Evolutionary conservation across 768 basidiomycete genomes (phyloP).

Genomic region (Pulveroboletus sp.): DNA sequence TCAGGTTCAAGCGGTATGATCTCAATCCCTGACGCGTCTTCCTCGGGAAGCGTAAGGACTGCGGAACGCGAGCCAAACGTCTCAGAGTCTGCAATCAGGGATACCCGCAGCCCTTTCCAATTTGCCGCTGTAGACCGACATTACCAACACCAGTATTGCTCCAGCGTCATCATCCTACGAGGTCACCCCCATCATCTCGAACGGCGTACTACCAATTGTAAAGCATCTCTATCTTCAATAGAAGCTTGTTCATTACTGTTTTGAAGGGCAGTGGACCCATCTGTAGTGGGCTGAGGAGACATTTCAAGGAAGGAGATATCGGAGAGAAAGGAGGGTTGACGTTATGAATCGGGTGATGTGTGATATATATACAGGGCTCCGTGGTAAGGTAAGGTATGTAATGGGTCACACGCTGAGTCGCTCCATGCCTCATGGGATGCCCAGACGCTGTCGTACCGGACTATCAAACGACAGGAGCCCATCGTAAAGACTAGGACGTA

Average conservation of each 20-base stretch:
- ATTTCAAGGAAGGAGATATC: constrained; percentile 9
- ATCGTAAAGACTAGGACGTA: constrained; percentile 22
- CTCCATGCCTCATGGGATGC: constrained; percentile 27
- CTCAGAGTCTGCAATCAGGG: constrained; percentile 41
- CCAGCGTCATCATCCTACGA: constrained; percentile 27
- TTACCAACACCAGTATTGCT: constrained; percentile 55
- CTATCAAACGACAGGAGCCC: not conserved
- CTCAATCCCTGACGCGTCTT: constrained; percentile 68
- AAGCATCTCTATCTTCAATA: constrained; percentile 40
- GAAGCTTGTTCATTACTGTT: constrained; percentile 24
- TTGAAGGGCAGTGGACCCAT: constrained; percentile 10
- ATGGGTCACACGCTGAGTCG: constrained; percentile 2
- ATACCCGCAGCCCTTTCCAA: constrained; percentile 91
- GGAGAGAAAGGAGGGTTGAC: not conserved
- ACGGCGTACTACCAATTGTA: constrained; percentile 52
- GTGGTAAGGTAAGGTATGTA: constrained; percentile 6
- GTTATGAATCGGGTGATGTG: constrained; percentile 2
- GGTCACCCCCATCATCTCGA: constrained; percentile 27
- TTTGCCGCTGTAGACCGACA: constrained; percentile 59
- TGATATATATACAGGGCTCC: constrained; percentile 33
- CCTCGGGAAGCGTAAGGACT: constrained; percentile 8
- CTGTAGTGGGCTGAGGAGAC: constrained; percentile 17
- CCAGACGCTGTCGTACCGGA: constrained; percentile 31
- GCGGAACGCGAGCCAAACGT: constrained; percentile 7
- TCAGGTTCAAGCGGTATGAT: constrained; percentile 98